Percentiles rank a stretch among this genome's conserved stretches.
Conservation (phyloP, 164 flowering plant species). For the Vitis cinerea region DNA sequence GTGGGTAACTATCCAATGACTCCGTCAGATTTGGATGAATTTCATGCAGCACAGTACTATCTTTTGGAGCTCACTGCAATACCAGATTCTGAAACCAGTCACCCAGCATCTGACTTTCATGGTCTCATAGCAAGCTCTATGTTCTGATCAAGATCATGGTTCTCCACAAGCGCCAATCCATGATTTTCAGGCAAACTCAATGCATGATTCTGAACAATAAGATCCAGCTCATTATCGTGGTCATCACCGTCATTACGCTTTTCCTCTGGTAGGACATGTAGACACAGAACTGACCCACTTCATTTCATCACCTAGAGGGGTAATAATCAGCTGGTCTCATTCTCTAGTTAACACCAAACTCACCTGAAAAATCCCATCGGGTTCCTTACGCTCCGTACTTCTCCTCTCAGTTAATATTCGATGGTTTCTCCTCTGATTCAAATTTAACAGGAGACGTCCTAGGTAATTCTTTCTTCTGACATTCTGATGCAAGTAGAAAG, state of each 20-base stretch:
- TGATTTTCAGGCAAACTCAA: constrained; percentile 11
- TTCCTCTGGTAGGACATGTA: too few species aligned
- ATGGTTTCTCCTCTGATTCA: constrained; percentile 78
- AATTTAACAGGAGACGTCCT: constrained; percentile 88
- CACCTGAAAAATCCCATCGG: constrained; percentile 11
- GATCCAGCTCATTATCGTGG: constrained; percentile 11
- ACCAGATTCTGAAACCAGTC: too few species aligned
- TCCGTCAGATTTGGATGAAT: too few species aligned
- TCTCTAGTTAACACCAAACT: too few species aligned
- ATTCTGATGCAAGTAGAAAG: constrained; percentile 41
- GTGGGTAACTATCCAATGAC: too few species aligned
- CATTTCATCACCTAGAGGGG: too few species aligned
- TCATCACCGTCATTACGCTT: constrained; percentile 4
- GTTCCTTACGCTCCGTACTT: constrained; percentile 65
- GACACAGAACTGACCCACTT: too few species aligned
- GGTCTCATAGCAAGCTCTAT: constrained; percentile 12
- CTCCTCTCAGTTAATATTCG: constrained; percentile 68
- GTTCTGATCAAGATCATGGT: constrained; percentile 9
- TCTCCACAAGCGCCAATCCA: constrained; percentile 11
- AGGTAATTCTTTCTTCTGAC: constrained; percentile 77
- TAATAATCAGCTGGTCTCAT: too few species aligned
- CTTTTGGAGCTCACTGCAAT: too few species aligned
- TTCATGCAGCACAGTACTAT: too few species aligned
- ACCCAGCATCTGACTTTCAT: too few species aligned
- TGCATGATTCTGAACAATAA: constrained; percentile 13